Conservation (phyloP, 2,329 filamentous ascomycete species). For the Xylaria sp. region DNA sequence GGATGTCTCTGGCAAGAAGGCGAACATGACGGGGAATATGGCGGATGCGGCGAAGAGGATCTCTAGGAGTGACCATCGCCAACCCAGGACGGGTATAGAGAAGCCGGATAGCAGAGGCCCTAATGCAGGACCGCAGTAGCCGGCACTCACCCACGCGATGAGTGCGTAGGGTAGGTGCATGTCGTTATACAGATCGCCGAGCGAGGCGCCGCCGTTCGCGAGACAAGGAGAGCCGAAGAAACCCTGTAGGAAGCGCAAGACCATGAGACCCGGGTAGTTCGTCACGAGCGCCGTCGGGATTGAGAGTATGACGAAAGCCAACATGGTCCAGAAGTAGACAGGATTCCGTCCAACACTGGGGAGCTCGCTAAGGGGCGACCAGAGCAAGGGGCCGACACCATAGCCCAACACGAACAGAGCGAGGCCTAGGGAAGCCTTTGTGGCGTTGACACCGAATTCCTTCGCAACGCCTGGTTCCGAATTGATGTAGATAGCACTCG, state of each 20-base stretch:
- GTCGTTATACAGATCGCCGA: conserved; percentile 65
- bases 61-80: conserved; percentile 74
- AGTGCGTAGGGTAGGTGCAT: conserved; percentile 68
- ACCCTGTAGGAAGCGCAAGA: conserved; percentile 72
- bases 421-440: conserved; percentile 53
- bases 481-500: conserved; percentile 63
- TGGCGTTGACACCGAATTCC: conserved; percentile 63
- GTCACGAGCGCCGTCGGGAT: conserved; percentile 72
- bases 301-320: conserved; percentile 74
- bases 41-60: conserved; percentile 49
- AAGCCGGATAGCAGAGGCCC: conserved; percentile 65
- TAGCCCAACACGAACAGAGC: conserved; percentile 69
- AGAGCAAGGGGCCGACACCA: conserved; percentile 72
- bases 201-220: conserved; percentile 66
- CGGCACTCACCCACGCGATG: conserved; percentile 67
- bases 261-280: conserved; percentile 72
- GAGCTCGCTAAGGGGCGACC: conserved; percentile 74
- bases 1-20: conserved; percentile 73
- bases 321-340: conserved; percentile 75
- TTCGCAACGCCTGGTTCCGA: conserved; percentile 60
- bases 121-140: conserved; percentile 57
- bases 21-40: conserved; percentile 56
- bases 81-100: conserved; percentile 47
- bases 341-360: conserved; percentile 74
- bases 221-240: conserved; percentile 75